Percentiles rank a stretch among this genome's conserved stretches.
These are phyloP conservation scores for carrot (Daucus carota) DNA, from an alignment of 129 eudicot genomes.

Conservation along the genomic window DNA sequence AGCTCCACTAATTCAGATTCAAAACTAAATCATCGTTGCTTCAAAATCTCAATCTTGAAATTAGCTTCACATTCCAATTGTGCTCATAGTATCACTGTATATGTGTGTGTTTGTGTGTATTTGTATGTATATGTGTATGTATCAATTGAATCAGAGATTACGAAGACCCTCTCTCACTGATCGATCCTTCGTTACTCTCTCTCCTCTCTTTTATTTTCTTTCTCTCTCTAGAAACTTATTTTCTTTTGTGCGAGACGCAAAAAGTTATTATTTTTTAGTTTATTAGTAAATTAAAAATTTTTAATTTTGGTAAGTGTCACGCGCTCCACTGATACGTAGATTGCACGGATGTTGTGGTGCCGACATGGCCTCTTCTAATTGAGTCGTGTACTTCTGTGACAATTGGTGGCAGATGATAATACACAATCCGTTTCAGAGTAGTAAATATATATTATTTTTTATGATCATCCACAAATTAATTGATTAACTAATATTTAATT, in stretches of 20 bases:
- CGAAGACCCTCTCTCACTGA: constrained; percentile 36
- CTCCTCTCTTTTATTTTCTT: constrained; percentile 18
- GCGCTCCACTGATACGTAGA: not conserved
- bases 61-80: constrained; percentile 25
- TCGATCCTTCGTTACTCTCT: constrained; percentile 47
- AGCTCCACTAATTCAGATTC: constrained; percentile 35
- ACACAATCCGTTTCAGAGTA: too few relatives aligned
- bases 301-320: not conserved
- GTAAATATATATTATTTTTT: too few relatives aligned
- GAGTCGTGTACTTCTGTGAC: not conserved
- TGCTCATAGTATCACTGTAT: constrained; percentile 4
- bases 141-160: constrained; percentile 39
- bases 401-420: not conserved
- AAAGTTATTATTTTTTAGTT: not conserved
- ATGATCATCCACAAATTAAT: too few relatives aligned
- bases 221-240: constrained; percentile 32
- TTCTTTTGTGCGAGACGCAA: constrained; percentile 19
- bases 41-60: constrained; percentile 5
- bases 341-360: not conserved
- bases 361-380: not conserved
- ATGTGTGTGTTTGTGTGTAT: not conserved
- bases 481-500: too few relatives aligned
- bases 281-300: not conserved
- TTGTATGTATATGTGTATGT: not conserved
- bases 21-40: constrained; percentile 21